Base-by-base conservation (phyloP, 495 filamentous ascomycete species). In the Daldinia loculata region DNA sequence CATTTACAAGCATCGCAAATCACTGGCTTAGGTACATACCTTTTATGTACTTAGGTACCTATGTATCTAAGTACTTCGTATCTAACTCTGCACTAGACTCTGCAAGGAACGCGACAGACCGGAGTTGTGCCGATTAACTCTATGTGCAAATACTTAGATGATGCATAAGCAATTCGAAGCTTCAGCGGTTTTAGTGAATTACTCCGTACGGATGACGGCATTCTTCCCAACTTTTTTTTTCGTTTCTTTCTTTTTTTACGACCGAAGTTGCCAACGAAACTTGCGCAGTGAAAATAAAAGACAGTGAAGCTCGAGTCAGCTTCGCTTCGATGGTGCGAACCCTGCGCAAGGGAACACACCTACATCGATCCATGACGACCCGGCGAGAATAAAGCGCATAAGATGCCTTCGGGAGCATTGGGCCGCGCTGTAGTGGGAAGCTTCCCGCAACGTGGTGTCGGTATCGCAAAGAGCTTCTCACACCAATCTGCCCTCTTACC, bases 341-440 rank as follows among this genome's bases (percentile, higher is more conserved):
- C 58, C 61, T 63, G 66, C 43, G 22, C 17, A 63, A 69, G 50
- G 62, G 43, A 14, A 58, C 6, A n/a, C 43, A 27, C 48, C 15
- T 52, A 52, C n/a, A 59, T 32, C 32, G 9, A 56, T 73, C 70
- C 32, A 73, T 73, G 70, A 73, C 36, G 70, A 65, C 57, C 36
- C 70, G 22, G 59, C 61, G 19, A 63, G 56, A 61, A 59, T 73
- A 73, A 63, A 69, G 66, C 66, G 39, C 70, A 63, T 58, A 73
- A 69, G 61, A 73, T 73, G 70, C 66, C 70, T 59, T 73, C 70
- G 66, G 55, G 55, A 73, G 51, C 70, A 53, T 73, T 73, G 58
- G 70, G 70, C 56, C 66, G 70, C 70, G 61, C 70, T 51, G 39
- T 66, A 48, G 57, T 59, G 61, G 70, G 69, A 41, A 61, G 61